Conservation (phyloP, 768 basidiomycete genomes). For the Termitomyces sp. region DNA sequence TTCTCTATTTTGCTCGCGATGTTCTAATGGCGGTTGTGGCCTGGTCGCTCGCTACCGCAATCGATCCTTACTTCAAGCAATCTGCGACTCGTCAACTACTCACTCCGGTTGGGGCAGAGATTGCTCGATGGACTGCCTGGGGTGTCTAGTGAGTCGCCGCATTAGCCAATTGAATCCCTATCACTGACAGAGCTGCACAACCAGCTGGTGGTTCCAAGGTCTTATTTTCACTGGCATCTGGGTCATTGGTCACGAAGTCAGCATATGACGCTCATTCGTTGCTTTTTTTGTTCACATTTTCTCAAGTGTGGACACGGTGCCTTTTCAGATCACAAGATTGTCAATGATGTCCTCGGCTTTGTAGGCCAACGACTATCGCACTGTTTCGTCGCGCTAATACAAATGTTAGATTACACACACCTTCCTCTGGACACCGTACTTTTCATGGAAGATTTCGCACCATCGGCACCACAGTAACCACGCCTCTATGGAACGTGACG, state of each 20-base stretch:
- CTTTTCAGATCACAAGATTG: not conserved
- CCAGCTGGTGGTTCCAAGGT: not conserved
- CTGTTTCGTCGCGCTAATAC: not conserved
- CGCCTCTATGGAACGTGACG: not conserved
- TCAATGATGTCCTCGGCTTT: not conserved
- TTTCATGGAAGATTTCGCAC: not conserved
- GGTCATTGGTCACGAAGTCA: not conserved
- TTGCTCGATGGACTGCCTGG: not conserved
- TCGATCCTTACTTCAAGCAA: not conserved
- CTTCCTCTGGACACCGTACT: not conserved
- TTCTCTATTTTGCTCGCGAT: not conserved
- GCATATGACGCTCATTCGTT: not conserved
- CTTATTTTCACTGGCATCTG: constrained; percentile 1
- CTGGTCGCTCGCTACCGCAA: not conserved
- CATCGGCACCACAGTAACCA: not conserved
- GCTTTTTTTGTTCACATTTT: not conserved
- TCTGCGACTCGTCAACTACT: not conserved
- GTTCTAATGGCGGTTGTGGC: not conserved
- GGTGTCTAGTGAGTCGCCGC: not conserved
- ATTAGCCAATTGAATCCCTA: too few species aligned
- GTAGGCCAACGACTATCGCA: not conserved
- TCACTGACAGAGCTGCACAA: not conserved
- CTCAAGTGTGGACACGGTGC: not conserved
- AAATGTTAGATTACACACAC: not conserved
- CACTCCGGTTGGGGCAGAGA: not conserved